Base-by-base conservation (phyloP, 2,329 filamentous ascomycete genomes). In the Domatiomyces catenatus region DNA sequence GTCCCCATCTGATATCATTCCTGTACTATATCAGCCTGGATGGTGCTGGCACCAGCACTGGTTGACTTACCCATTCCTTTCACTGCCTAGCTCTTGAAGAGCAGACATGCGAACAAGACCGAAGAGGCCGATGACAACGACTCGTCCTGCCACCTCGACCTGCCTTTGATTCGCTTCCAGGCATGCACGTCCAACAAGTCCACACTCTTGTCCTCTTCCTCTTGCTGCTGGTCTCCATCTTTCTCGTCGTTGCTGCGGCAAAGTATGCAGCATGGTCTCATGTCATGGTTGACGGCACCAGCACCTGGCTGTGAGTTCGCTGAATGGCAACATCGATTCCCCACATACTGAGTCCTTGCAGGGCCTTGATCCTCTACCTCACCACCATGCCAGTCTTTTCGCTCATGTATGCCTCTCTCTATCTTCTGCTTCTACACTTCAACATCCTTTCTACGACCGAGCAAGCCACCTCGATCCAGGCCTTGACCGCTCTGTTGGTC, bases 221-320 rank as follows among this genome's bases (percentile, higher is more conserved):
- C 7, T 53, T 50, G 17, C 42, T 58, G 15, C 42, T 53, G 12
- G 24, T 54, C 28, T 50, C 56, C 5, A 45, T 58, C 26, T 49
- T 58, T 19, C 47, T 58, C 20, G 50, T 56, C 26, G 53, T 58
- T 5, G 52, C 54, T n/a, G 52, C 56, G n/a, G 52, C 50, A 8
- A 56, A 55, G 43, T 58, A 58, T 55, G 56, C 50, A 19, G 50
- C 50, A 10, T 58, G 56, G 56, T 48, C 54, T 15, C 48, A 54
- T 22, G 49, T 24, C 15, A 58, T 58, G 56, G 50, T 52, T 12
- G 44, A 42, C 19, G 46, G 51, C 18, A 26, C 44, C 2, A 46
- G 54, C 6, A 55, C 28, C 42, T 58, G 54, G 54, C 48, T 58
- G 56, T 56, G 51, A 53, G 53, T 52, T 39, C 17, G 2, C 20